Percentiles rank a stretch among this genome's conserved stretches.
Evolutionary conservation across 2,329 filamentous ascomycete species (phyloP).

Genomic region (Arthrobotrys pseudoclavata): DNA sequence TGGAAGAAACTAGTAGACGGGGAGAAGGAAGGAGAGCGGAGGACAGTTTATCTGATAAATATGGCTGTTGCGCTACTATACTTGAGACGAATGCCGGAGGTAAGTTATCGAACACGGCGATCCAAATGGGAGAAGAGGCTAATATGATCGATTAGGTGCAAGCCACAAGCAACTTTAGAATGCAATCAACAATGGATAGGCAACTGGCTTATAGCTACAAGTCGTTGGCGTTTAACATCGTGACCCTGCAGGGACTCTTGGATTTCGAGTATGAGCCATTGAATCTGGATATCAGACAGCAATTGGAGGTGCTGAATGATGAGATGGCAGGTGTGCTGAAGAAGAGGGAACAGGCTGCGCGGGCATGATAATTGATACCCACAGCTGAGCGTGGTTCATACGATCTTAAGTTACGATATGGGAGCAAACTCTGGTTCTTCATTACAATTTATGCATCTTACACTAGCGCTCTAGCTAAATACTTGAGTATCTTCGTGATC

Average conservation of each 20-base stretch:
- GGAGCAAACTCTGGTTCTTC: constrained; percentile 10
- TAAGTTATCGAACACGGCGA: not conserved
- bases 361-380: constrained; percentile 5
- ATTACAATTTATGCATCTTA: constrained; percentile 5
- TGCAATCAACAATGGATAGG: constrained; percentile 53
- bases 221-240: constrained; percentile 51
- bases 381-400: not conserved
- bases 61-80: constrained; percentile 54
- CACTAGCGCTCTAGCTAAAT: not conserved
- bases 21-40: constrained; percentile 29
- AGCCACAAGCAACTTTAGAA: constrained; percentile 43
- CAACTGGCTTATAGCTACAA: constrained; percentile 51
- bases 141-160: constrained; percentile 30
- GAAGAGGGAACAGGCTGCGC: constrained; percentile 47
- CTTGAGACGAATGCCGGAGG: constrained; percentile 51
- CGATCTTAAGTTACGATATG: constrained; percentile 4
- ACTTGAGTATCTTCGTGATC: not conserved
- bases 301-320: constrained; percentile 50
- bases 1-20: constrained; percentile 54
- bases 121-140: not conserved
- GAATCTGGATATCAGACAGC: constrained; percentile 36
- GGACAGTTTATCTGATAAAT: constrained; percentile 45
- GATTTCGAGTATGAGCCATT: constrained; percentile 47
- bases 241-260: constrained; percentile 41
- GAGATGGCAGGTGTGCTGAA: constrained; percentile 47